These are phyloP conservation scores for Trichoderma sp. DNA, from an alignment of 2,329 filamentous ascomycete genomes.

Conservation along the genomic window DNA sequence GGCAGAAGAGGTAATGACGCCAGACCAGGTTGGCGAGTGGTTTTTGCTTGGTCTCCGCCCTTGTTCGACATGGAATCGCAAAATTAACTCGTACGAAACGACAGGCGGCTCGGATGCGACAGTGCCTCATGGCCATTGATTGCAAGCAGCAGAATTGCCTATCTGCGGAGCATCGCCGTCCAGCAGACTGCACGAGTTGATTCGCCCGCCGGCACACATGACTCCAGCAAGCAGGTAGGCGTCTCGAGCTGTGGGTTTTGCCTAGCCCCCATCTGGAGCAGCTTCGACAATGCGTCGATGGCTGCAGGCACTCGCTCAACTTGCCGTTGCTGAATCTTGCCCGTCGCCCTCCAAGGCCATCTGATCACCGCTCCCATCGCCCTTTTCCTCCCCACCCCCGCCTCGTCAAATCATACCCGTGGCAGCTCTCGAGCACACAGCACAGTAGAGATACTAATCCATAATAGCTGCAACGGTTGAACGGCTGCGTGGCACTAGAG, in stretches of 20 bases:
- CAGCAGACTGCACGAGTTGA: neutral
- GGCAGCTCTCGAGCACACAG: neutral
- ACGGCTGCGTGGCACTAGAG: slow-evolving; percentile 10
- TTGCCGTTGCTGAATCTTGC: neutral
- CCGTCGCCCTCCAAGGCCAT: neutral
- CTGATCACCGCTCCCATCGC: slow-evolving; percentile 8
- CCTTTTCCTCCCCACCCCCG: slow-evolving; percentile 8
- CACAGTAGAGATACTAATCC: neutral
- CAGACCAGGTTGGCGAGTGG: slow-evolving; percentile 2
- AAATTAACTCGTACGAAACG: neutral
- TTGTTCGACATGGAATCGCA: neutral
- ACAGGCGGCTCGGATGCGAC: slow-evolving; percentile 8
- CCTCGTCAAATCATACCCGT: neutral
- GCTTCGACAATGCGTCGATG: neutral
- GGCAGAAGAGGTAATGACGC: slow-evolving; percentile 6
- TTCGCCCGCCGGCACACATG: neutral
- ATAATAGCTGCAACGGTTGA: neutral
- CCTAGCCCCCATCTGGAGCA: neutral
- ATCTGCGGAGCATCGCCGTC: slow-evolving; percentile 8
- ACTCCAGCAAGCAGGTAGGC: neutral
- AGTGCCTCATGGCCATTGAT: slow-evolving; percentile 21
- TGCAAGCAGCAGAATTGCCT: slow-evolving; percentile 8
- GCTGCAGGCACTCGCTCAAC: slow-evolving; percentile 7
- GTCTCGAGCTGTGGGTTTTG: neutral
- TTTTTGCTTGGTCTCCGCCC: slow-evolving; percentile 5